These are phyloP conservation scores for Tilletia walkeri DNA, from an alignment of 1,284 basidiomycete genomes.

Conservation along the genomic window DNA sequence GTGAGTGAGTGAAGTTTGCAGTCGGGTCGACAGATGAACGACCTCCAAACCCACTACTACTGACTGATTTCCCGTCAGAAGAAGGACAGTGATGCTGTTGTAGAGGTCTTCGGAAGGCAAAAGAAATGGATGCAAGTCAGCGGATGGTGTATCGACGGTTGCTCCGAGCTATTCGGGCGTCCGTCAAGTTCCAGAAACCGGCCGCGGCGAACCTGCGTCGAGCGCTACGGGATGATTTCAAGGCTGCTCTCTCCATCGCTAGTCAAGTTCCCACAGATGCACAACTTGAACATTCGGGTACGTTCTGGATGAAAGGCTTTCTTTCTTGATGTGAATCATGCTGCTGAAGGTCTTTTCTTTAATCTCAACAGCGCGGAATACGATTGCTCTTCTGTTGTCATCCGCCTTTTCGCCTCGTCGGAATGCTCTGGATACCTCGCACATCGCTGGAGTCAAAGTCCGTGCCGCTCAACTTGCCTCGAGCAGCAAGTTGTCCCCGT, in stretches of 20 bases:
- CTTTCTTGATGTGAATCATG: background rate
- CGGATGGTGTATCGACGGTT: background rate
- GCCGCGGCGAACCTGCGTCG: constrained; percentile 36
- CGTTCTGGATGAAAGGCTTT: background rate
- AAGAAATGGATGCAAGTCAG: background rate
- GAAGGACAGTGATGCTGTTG: too few relatives aligned
- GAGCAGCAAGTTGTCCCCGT: too few relatives aligned
- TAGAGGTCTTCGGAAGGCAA: background rate
- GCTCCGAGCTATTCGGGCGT: constrained; percentile 2
- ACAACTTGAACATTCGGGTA: background rate
- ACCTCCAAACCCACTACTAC: too few relatives aligned
- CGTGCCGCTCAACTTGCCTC: background rate
- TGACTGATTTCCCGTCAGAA: too few relatives aligned
- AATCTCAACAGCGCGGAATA: background rate
- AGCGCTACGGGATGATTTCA: constrained; percentile 31
- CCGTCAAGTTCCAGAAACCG: constrained; percentile 34
- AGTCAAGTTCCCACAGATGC: background rate
- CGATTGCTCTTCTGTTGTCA: constrained; percentile 15
- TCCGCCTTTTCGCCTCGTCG: constrained; percentile 18
- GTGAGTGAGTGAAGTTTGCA: too few relatives aligned
- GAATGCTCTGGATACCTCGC: background rate
- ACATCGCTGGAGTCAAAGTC: background rate
- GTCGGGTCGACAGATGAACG: too few relatives aligned
- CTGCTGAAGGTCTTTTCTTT: background rate
- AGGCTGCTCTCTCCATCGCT: background rate